These are phyloP conservation scores for Emergomyces pasteurianus DNA, from an alignment of 2,329 filamentous ascomycete species.

Conservation along the genomic window DNA sequence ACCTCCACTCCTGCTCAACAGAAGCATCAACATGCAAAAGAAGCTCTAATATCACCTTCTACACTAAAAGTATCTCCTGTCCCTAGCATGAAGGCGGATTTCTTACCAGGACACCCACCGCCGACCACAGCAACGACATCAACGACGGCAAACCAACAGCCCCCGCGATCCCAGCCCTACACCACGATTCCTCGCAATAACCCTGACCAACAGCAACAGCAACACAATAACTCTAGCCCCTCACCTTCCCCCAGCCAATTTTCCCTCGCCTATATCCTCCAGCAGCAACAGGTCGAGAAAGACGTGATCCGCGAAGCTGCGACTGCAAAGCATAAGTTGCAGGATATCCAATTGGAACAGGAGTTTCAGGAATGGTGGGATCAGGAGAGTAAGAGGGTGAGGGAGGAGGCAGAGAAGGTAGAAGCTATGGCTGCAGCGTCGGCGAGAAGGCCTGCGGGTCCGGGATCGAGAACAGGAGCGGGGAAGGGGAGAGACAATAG, in stretches of 20 bases:
- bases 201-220: constrained; percentile 30
- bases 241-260: constrained; percentile 50
- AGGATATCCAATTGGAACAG: constrained; percentile 94
- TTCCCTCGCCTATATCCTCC: constrained; percentile 79
- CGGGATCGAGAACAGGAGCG: constrained; percentile 1
- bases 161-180: constrained; percentile 13
- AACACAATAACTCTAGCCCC: constrained; percentile 24
- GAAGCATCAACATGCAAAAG: not conserved
- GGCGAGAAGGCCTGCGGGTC: constrained; percentile 18
- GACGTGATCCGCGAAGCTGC: constrained; percentile 69
- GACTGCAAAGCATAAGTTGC: constrained; percentile 67
- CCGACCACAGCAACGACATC: not conserved
- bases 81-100: not conserved
- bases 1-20: not conserved
- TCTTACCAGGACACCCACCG: not conserved
- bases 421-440: constrained; percentile 6
- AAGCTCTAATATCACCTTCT: not conserved
- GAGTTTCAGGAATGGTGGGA: constrained; percentile 97
- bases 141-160: constrained; percentile 24
- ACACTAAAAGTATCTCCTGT: not conserved
- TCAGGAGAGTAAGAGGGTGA: constrained; percentile 61
- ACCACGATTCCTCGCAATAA: constrained; percentile 23
- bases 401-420: constrained; percentile 45
- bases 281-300: constrained; percentile 75
- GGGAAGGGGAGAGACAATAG: constrained; percentile 10